phyloP scores from a whole-genome alignment of 208 protist species.

The Pavlovales sp. region DNA sequence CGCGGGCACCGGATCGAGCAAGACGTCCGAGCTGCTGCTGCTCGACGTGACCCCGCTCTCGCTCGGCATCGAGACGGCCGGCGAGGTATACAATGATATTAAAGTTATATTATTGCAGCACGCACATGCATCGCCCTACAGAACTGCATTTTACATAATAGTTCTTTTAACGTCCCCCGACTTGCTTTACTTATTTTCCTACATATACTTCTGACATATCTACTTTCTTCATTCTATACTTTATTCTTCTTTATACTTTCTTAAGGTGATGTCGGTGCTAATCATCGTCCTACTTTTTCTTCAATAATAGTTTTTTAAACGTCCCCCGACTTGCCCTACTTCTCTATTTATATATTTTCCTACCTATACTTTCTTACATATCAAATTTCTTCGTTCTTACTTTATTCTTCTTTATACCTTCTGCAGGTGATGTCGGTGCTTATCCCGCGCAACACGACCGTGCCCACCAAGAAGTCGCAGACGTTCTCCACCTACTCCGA shows the following conservation, averaged over 20 bases:
- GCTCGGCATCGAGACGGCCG: conserved; percentile 64
- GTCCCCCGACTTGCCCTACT: conserved; percentile 39
- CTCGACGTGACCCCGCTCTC: conserved; percentile 63
- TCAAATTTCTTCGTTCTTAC: background rate
- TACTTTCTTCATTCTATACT: too few relatives aligned
- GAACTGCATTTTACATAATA: too few relatives aligned
- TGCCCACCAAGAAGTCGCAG: conserved; percentile 71
- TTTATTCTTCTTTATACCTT: conserved; percentile 61
- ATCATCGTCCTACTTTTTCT: too few relatives aligned
- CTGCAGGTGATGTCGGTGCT: conserved; percentile 87
- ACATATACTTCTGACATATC: too few relatives aligned
- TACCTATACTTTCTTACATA: too few relatives aligned
- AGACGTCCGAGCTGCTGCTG: conserved; percentile 52
- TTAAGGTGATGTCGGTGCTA: too few relatives aligned
- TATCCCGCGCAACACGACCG: conserved; percentile 72
- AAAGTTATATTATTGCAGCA: background rate
- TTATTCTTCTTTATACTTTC: too few relatives aligned
- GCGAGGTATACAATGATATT: too few relatives aligned
- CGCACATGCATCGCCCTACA: conserved; percentile 48
- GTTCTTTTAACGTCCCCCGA: too few relatives aligned
- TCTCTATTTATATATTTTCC: too few relatives aligned
- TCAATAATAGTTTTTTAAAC: too few relatives aligned
- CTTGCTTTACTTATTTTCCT: too few relatives aligned
- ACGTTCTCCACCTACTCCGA: conserved; percentile 92
- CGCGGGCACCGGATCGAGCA: conserved; percentile 50